phyloP scores from a whole-genome alignment of 352 stramenopile species.

The Phytopythium ostracodes region DNA sequence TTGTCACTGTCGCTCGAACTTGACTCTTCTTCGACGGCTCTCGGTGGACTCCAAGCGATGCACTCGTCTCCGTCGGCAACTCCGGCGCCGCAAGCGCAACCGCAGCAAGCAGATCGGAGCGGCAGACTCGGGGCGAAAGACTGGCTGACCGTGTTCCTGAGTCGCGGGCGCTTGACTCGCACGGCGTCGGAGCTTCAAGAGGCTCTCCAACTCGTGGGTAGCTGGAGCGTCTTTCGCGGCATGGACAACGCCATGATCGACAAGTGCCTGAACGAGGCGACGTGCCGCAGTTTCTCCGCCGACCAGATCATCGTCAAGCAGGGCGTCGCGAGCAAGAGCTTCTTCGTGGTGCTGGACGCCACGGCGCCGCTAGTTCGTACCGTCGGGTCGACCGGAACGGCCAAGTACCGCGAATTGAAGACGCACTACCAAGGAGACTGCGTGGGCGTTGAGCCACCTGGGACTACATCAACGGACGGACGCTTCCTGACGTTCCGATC shows the following conservation, averaged over 20 bases:
- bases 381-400: constrained; percentile 32
- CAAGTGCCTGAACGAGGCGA: constrained; percentile 44
- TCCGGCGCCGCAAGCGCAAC: background rate
- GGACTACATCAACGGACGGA: constrained; percentile 32
- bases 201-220: constrained; percentile 9
- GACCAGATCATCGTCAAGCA: constrained; percentile 42
- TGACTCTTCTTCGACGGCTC: no score
- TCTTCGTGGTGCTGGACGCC: constrained; percentile 43
- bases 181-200: background rate
- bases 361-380: constrained; percentile 41
- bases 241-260: constrained; percentile 46
- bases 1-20: background rate
- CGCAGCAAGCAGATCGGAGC: background rate
- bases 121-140: background rate
- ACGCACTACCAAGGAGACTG: constrained; percentile 53
- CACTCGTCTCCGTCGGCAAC: background rate
- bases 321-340: constrained; percentile 26
- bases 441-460: constrained; percentile 45
- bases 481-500: constrained; percentile 26
- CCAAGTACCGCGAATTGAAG: constrained; percentile 37
- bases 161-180: background rate
- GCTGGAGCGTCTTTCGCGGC: constrained; percentile 51
- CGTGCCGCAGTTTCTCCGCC: constrained; percentile 26
- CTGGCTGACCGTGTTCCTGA: constrained; percentile 1
- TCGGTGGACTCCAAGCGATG: background rate